Evolutionary conservation across 2,329 filamentous ascomycete species (phyloP), one percentile per base, ranked within the genome.

Genomic region (Penicillium oxalicum): DNA sequence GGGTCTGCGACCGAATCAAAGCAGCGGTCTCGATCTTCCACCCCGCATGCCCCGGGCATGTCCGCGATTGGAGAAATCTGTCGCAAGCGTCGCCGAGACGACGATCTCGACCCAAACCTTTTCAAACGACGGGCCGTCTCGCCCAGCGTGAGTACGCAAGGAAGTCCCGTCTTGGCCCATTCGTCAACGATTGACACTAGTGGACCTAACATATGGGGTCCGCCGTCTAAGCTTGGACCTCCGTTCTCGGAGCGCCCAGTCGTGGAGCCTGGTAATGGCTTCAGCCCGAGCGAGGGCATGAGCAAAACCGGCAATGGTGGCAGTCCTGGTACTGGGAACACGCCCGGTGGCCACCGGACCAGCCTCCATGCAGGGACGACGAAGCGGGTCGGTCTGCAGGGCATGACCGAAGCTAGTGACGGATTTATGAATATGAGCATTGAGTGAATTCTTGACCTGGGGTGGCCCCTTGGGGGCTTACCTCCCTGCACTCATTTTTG

Each of bases 341-440:
- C 18, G 25, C 12, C 13, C 13, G 40, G 42, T 43, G 35, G 28
- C 9, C 67, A 74, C 58, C 73, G 76, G 57, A 60, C 74, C 44
- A 73, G 77, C 58, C 79, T 77, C 58, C 53, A 68, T 49, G 50
- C 62, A 8, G 62, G 63, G n/a, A 55, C 60, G 25, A 40, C 68
- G 28, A 78, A 84, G 75, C 54, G 88, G 32, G 77, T 95, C 11
- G 89, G 89, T 7, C 78, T 94, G 58, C 91, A 96, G 70, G 89
- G 91, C 1, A 96, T 97, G 91, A 86, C 82, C 13, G 91, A 96
- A 69, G 91, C 91, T n/a, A 89, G 89, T 65, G 91, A 96, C 67
- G 88, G 90, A 1, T 77, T 96, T 56, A 95, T 95, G 86, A 90
- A 91, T 61, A 93, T 97, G 87, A 95, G 88, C 68, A 95, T 96